Base-by-base conservation (phyloP, 2,329 filamentous ascomycete genomes). In the Volutella citrinella region DNA sequence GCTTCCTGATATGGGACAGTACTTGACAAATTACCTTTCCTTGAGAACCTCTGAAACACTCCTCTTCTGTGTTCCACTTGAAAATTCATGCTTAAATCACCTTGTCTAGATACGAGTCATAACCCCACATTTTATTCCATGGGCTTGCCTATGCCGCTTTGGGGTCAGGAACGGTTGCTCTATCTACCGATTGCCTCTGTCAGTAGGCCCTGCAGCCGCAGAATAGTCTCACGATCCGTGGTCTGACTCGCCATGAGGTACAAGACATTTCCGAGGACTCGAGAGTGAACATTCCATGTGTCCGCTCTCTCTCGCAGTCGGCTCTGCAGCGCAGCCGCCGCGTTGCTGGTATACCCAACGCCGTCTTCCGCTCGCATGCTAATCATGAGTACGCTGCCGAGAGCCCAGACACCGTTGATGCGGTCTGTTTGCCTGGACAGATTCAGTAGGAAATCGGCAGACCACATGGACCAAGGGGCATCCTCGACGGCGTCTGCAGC, bases 301-400 rank as follows among this genome's bases (percentile, higher is more conserved):
- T 48, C 57, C 0, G 40, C 42, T 0, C 56, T 54, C 17, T 45
- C 32, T 8, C 49, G 36, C 2, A 75, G 46, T 16, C 47, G 49
- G 3, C 57, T 53, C 27, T 72, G 69, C 1, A 76, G 45, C 1
- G 56, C 58, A n/a, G 55, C 52, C 0, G 73, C 69, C 0, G 66
- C 69, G 10, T 60, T 63, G 42, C 70, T 73, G 37, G 62, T 68
- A 43, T 75, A 75, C 0, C 71, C 70, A 1, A 59, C 45, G 4
- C 62, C 65, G 8, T 61, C 59, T 2, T 59, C 53, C 10, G 68
- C 66, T 5, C 57, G 53, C 34, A 78, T 49, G 17, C 67, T 69
- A 22, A 94, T 80, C 1, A 83, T 82, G 10, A 93, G 65, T 2
- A 93, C 83, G 4, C 78, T 84, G 0, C 87, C 87, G 2, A 93